Percentiles rank a stretch among this genome's conserved stretches.
Conservation (phyloP, 2,329 filamentous ascomycete species). For the Neocatenulostroma microsporum region DNA sequence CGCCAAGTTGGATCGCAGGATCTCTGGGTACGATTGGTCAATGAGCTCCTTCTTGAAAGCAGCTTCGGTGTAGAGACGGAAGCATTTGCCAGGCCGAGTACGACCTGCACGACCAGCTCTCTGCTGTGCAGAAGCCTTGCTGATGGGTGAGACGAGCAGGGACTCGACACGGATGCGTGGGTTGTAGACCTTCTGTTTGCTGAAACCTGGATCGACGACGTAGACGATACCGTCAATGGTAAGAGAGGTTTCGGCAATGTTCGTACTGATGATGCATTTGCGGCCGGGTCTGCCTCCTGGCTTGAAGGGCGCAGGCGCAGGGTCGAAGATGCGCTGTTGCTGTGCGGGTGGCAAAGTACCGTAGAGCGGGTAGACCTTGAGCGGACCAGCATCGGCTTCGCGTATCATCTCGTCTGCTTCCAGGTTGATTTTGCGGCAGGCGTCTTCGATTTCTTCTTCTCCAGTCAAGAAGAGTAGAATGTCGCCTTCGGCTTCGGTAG, state of each 20-base stretch:
- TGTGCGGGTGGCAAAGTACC: slow-evolving; percentile 85
- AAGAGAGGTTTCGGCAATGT: slow-evolving; percentile 94
- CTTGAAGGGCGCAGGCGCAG: slow-evolving; percentile 64
- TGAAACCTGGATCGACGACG: slow-evolving; percentile 98
- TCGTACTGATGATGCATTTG: slow-evolving; percentile 90
- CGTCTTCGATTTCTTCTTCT: slow-evolving; percentile 98
- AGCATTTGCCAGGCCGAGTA: slow-evolving; percentile 97
- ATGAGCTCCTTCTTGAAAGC: slow-evolving; percentile 98
- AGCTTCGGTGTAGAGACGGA: slow-evolving; percentile 87
- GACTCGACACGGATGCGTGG: slow-evolving; percentile 94
- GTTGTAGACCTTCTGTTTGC: slow-evolving; percentile 99
- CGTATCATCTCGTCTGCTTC: slow-evolving; percentile 87
- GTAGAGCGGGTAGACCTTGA: slow-evolving; percentile 89
- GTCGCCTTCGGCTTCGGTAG: slow-evolving; percentile 84
- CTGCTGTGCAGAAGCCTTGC: slow-evolving; percentile 94
- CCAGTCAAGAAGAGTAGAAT: slow-evolving; percentile 92
- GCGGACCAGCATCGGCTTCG: slow-evolving; percentile 82
- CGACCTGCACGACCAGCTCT: slow-evolving; percentile 97
- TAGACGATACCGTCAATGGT: slow-evolving; percentile 99
- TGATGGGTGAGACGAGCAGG: slow-evolving; percentile 93
- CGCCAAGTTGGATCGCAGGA: slow-evolving; percentile 86
- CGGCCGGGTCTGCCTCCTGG: slow-evolving; percentile 78
- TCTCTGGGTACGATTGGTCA: slow-evolving; percentile 93
- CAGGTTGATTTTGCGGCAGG: slow-evolving; percentile 79
- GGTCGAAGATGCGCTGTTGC: slow-evolving; percentile 92